A percentile compares a stretch with the other conserved stretches of the same genome.
These are phyloP conservation scores for Copromyces sp. DNA, from an alignment of 495 filamentous ascomycete genomes.

Conservation along the genomic window DNA sequence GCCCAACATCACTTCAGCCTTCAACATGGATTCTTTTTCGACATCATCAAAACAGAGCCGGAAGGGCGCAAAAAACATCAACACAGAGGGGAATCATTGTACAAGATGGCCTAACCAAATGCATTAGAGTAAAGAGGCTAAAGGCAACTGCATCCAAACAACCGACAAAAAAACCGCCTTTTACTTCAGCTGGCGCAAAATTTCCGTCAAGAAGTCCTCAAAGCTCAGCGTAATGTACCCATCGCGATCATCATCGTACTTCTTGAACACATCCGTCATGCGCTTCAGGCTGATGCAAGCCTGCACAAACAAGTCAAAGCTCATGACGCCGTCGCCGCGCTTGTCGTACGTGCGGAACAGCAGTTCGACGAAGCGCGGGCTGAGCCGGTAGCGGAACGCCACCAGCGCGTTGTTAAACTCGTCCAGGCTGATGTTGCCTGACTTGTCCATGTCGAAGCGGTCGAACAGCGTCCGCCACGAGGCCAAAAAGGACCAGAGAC, in stretches of 20 bases:
- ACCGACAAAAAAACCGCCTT: neutral
- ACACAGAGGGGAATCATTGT: neutral
- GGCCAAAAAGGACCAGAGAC: slow-evolving; percentile 87
- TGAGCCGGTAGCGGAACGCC: slow-evolving; percentile 90
- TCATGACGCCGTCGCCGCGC: slow-evolving; percentile 57
- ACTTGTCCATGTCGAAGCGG: slow-evolving; percentile 82
- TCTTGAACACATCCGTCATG: slow-evolving; percentile 99
- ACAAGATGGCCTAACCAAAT: neutral
- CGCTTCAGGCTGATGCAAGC: slow-evolving; percentile 91
- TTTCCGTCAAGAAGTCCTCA: slow-evolving; percentile 66
- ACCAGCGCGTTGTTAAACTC: slow-evolving; percentile 89
- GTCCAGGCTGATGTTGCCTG: slow-evolving; percentile 71
- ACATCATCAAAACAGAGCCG: neutral
- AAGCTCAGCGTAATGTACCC: slow-evolving; percentile 81
- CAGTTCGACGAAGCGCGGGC: slow-evolving; percentile 67
- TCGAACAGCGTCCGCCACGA: slow-evolving; percentile 93
- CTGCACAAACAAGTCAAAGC: slow-evolving; percentile 96
- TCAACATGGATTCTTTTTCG: neutral
- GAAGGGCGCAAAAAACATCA: neutral
- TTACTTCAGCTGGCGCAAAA: slow-evolving; percentile 40
- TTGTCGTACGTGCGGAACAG: slow-evolving; percentile 62
- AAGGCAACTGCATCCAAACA: neutral
- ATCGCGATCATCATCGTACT: slow-evolving; percentile 93
- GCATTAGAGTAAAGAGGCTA: neutral
- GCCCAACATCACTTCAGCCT: neutral